Evolutionary conservation across 2,329 filamentous ascomycete genomes (phyloP).

Genomic region (Lachnum nothofagi): DNA sequence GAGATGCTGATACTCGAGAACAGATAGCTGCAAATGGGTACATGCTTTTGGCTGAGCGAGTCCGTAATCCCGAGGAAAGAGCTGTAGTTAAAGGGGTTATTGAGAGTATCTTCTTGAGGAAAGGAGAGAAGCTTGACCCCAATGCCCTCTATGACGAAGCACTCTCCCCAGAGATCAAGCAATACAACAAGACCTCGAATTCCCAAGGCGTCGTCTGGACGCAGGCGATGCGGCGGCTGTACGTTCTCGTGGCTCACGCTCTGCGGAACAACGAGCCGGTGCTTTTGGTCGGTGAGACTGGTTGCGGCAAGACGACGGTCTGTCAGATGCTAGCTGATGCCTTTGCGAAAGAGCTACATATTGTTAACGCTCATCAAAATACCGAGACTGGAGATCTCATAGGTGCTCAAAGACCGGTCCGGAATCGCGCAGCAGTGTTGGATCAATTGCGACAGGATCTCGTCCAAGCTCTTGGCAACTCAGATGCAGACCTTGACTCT

Average conservation of each 20-base stretch:
- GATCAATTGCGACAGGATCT: constrained; percentile 62
- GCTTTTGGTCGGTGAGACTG: constrained; percentile 90
- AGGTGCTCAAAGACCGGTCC: constrained; percentile 84
- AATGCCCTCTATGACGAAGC: constrained; percentile 64
- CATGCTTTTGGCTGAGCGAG: constrained; percentile 91
- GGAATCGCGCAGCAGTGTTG: constrained; percentile 73
- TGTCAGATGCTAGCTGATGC: constrained; percentile 87
- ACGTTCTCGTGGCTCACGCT: constrained; percentile 81
- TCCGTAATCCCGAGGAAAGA: constrained; percentile 85
- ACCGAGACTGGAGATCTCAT: constrained; percentile 97
- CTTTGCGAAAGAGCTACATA: constrained; percentile 69
- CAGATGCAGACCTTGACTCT: constrained; percentile 53
- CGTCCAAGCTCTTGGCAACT: constrained; percentile 42
- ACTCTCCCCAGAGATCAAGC: constrained; percentile 51
- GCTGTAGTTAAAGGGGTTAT: constrained; percentile 80
- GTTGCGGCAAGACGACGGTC: constrained; percentile 95
- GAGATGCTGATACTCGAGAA: constrained; percentile 77
- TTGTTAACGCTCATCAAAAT: constrained; percentile 97
- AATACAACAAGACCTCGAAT: constrained; percentile 44
- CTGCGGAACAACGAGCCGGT: constrained; percentile 89
- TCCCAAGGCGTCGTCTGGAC: constrained; percentile 82
- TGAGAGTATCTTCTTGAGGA: constrained; percentile 84
- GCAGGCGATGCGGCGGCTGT: constrained; percentile 84
- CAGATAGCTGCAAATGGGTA: constrained; percentile 89
- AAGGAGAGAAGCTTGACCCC: constrained; percentile 76